Base-by-base conservation (phyloP, 164 flowering plant species). In the Protea cynaroides region DNA sequence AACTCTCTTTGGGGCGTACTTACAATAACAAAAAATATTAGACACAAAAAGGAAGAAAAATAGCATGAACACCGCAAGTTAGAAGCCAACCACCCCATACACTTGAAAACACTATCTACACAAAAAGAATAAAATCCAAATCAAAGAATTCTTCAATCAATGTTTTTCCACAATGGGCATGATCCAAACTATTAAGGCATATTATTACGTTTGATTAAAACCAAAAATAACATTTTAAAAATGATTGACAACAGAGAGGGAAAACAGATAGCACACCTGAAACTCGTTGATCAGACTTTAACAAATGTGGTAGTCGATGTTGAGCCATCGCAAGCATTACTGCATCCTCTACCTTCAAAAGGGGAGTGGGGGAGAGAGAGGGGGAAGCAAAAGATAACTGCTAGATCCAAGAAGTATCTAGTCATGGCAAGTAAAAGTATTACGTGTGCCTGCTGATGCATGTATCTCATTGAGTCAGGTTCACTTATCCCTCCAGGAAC, bases 261-360 rank as follows among this genome's bases (percentile, higher is more conserved):
- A 40, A 40, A 9, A 40, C 14, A 40, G 46, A 40, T 10, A 40
- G 4, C 62, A 11, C 38, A 76, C 77, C 80, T 73, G 77, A 65
- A 21, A 49, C 24, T 59, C 66, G 17, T 34, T 52, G 63, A 68
- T 75, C 76, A 73, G 70, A 46, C 80, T 71, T 85, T 13, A 63
- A 17, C 23, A 58, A 62, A 75, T 65, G 75, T 59, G 77, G 72
- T 5, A 80, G 83, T 34, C 97, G 79, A 13, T 78, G 70, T 43
- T 77, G 87, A 59, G 89, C 88, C 96, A 90, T 75, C 63, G 87
- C 85, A 63, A 86, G 66, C 40, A 75, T 70, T 61, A 87, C 74
- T 29, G 95, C 92, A 70, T 90, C 92, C 78, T 88, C 97, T 55
- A 88, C 92, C 98, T 86, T 76, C 60, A 68, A 61, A 62, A 59